A percentile compares a stretch with the other conserved stretches of the same genome.
These are phyloP conservation scores for Calocybe cyanea DNA, from an alignment of 768 basidiomycete genomes.

Conservation along the genomic window DNA sequence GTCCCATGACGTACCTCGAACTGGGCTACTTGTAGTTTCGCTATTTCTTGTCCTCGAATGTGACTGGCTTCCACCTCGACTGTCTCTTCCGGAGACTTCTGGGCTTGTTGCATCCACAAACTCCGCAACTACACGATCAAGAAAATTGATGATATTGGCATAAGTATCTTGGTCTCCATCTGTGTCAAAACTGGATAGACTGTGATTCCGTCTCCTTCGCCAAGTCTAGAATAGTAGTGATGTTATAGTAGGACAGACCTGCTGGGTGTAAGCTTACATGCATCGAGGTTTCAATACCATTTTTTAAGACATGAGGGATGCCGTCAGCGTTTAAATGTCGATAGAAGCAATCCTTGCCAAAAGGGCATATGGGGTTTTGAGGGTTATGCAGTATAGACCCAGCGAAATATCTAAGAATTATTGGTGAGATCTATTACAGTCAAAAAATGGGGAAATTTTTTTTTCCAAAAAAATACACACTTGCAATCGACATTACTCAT, in stretches of 20 bases:
- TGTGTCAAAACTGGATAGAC: not conserved
- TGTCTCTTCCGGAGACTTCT: not conserved
- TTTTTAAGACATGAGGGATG: slow-evolving; percentile 48
- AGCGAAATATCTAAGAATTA: slow-evolving; percentile 54
- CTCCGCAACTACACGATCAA: slow-evolving; percentile 13
- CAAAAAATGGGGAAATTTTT: no score
- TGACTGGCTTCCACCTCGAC: not conserved
- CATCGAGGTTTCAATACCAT: slow-evolving; percentile 55
- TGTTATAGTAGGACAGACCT: no score
- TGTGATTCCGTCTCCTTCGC: not conserved
- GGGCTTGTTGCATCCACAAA: slow-evolving; percentile 7
- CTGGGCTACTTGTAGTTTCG: slow-evolving; percentile 1
- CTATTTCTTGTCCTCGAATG: not conserved
- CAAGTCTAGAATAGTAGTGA: not conserved
- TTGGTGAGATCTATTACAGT: no score
- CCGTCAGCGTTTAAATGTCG: slow-evolving; percentile 68
- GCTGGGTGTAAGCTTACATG: slow-evolving; percentile 31
- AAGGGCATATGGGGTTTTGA: slow-evolving; percentile 62
- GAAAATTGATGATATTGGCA: slow-evolving; percentile 13
- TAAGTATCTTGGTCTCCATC: not conserved
- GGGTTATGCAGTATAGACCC: slow-evolving; percentile 37
- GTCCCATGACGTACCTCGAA: no score
- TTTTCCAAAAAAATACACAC: slow-evolving; percentile 39
- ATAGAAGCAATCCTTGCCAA: slow-evolving; percentile 81
- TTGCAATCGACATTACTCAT: slow-evolving; percentile 70